Conservation (phyloP, 306 rosid species). For the Herpetospermum pedunculosum region DNA sequence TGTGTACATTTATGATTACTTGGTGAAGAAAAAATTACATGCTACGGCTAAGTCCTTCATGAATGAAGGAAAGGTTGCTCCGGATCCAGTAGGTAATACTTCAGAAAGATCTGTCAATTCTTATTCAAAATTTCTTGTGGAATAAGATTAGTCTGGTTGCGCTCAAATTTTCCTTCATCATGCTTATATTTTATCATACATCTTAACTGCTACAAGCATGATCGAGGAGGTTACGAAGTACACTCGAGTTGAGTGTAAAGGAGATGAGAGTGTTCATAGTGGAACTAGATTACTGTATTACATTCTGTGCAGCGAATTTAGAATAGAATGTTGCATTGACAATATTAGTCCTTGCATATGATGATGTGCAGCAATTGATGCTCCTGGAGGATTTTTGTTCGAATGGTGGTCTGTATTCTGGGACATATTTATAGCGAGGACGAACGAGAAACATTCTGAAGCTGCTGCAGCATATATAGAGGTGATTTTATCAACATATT, state of each 20-base stretch:
- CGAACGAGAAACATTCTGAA: slow-evolving; percentile 93
- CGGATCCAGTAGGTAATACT: slow-evolving; percentile 88
- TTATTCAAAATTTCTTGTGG: background rate
- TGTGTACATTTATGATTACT: slow-evolving; percentile 86
- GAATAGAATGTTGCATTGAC: background rate
- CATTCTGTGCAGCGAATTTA: background rate
- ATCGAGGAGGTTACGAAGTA: background rate
- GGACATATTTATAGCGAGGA: slow-evolving; percentile 86
- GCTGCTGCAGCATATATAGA: slow-evolving; percentile 79
- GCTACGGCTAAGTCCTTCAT: slow-evolving; percentile 89
- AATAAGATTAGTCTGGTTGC: background rate
- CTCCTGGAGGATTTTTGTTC: slow-evolving; percentile 90
- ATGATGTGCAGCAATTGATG: slow-evolving; percentile 83
- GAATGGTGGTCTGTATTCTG: slow-evolving; percentile 99
- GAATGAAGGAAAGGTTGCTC: slow-evolving; percentile 90
- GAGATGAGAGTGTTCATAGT: background rate
- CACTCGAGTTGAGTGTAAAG: background rate
- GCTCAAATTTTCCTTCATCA: background rate
- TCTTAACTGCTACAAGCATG: background rate
- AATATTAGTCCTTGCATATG: slow-evolving; percentile 3
- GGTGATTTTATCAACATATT: slow-evolving; percentile 26
- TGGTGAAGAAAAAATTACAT: slow-evolving; percentile 82
- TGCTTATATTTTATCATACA: background rate
- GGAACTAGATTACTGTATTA: background rate
- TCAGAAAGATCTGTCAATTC: background rate